Conservation (phyloP, 2,329 filamentous ascomycete genomes). For the Phialocephala subalpina region DNA sequence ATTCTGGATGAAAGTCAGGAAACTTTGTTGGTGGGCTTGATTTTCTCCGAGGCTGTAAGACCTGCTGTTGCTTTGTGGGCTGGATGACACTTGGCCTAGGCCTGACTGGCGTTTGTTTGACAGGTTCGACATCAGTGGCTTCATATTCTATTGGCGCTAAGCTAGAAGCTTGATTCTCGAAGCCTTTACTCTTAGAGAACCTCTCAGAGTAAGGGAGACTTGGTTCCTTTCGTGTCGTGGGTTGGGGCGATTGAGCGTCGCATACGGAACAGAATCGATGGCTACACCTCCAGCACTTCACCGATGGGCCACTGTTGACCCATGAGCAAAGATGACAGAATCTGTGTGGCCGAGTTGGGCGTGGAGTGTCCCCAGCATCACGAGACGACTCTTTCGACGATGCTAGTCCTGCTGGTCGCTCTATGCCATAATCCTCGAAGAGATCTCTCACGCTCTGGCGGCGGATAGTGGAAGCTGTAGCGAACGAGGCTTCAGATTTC, state of each 20-base stretch:
- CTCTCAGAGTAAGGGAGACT: neutral
- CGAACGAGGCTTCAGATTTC: slow-evolving; percentile 31
- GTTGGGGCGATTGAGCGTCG: slow-evolving; percentile 27
- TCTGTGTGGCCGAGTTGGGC: slow-evolving; percentile 38
- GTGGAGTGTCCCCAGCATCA: slow-evolving; percentile 41
- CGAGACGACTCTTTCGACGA: slow-evolving; percentile 50
- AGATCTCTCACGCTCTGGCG: slow-evolving; percentile 55
- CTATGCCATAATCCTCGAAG: slow-evolving; percentile 56
- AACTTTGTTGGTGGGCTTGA: slow-evolving; percentile 14
- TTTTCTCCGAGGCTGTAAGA: neutral
- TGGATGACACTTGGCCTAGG: slow-evolving; percentile 14
- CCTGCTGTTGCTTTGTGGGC: neutral
- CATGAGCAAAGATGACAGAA: slow-evolving; percentile 60
- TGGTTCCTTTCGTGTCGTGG: neutral
- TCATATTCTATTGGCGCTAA: slow-evolving; percentile 6
- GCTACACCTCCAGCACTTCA: slow-evolving; percentile 56
- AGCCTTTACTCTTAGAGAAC: neutral
- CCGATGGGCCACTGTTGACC: slow-evolving; percentile 46
- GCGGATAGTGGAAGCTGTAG: slow-evolving; percentile 46
- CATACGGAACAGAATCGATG: slow-evolving; percentile 60
- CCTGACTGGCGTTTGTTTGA: slow-evolving; percentile 13
- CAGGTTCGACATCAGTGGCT: slow-evolving; percentile 11
- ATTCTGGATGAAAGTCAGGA: slow-evolving; percentile 11
- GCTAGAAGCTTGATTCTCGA: neutral
- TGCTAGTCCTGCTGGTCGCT: slow-evolving; percentile 50